Conservation (phyloP, 257 asterid genomes). For the Capsicum rhomboideum region DNA sequence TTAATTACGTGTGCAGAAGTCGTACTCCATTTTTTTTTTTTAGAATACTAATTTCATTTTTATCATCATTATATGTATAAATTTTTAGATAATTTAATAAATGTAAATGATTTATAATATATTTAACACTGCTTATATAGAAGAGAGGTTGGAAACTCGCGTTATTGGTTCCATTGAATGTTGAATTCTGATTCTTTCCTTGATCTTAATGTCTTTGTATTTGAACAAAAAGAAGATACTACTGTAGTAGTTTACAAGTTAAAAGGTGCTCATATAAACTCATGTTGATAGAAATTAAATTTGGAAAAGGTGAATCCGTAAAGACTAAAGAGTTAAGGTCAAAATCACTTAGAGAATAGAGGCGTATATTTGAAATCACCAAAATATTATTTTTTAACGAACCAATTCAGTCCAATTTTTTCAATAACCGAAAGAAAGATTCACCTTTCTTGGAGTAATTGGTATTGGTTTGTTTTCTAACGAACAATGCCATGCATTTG, state of each 20-base stretch:
- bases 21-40: neutral
- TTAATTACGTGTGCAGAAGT: neutral
- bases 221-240: neutral
- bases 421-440: too few relatives aligned
- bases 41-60: neutral
- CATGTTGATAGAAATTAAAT: neutral
- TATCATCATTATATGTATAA: neutral
- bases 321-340: neutral
- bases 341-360: neutral
- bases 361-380: too few relatives aligned
- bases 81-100: too few relatives aligned
- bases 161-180: neutral
- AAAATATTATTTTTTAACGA: too few relatives aligned
- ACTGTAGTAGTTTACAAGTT: neutral
- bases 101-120: too few relatives aligned
- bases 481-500: too few relatives aligned
- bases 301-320: neutral
- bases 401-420: too few relatives aligned
- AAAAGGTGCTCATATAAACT: neutral
- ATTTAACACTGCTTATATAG: too few relatives aligned
- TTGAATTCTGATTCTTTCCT: too few relatives aligned
- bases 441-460: too few relatives aligned
- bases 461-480: too few relatives aligned
- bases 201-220: neutral
- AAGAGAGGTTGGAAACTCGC: neutral